These are phyloP conservation scores for Calophaca sinica DNA, from an alignment of 306 rosid genomes.

Conservation along the genomic window DNA sequence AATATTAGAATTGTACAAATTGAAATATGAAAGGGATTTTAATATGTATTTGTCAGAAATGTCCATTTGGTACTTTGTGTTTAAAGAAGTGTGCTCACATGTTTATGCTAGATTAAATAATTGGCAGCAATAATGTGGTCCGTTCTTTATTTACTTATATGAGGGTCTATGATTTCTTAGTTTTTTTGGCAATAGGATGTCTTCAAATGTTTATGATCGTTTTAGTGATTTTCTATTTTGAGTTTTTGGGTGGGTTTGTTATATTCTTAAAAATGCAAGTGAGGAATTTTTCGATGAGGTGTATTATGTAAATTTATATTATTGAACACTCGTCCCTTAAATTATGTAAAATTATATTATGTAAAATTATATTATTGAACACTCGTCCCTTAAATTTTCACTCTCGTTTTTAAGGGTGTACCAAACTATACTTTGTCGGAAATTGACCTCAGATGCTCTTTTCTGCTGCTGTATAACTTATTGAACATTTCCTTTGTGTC, in stretches of 20 bases:
- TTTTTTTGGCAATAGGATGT: conserved; percentile 16
- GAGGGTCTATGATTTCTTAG: not conserved
- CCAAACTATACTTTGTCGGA: not conserved
- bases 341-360: not conserved
- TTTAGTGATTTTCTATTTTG: conserved; percentile 1
- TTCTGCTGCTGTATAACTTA: conserved; percentile 2
- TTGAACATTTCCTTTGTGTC: not conserved
- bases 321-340: not conserved
- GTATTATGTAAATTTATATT: not conserved
- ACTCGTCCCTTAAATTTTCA: conserved; percentile 11
- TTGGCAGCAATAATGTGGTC: conserved; percentile 29
- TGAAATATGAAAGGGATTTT: conserved; percentile 4
- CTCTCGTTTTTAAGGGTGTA: not conserved
- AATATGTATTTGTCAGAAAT: conserved; percentile 21
- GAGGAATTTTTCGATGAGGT: not conserved
- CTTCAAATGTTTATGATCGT: not conserved
- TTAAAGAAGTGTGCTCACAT: not conserved
- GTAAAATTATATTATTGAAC: not conserved
- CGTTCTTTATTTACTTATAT: conserved; percentile 18
- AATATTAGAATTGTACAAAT: not conserved
- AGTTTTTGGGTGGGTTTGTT: not conserved
- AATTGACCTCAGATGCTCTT: conserved; percentile 12
- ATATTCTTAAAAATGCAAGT: not conserved
- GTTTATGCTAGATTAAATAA: conserved; percentile 1
- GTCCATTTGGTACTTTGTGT: not conserved